Conservation (phyloP, 108 stramenopile genomes). For the Fistulifera pelliculosa region DNA sequence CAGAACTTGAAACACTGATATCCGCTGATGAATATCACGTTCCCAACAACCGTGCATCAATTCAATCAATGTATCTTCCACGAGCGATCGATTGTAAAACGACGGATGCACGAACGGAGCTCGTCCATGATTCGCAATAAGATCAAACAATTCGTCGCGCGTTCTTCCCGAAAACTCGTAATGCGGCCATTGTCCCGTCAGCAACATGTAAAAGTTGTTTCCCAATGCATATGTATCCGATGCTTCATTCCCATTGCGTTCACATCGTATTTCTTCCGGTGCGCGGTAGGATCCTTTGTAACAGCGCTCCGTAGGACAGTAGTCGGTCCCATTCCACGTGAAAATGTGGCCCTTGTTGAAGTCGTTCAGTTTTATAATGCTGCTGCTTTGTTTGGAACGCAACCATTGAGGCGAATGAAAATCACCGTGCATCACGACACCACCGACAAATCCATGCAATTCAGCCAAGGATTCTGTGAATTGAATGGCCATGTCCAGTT, state of each 20-base stretch:
- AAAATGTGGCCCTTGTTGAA: constrained; percentile 30
- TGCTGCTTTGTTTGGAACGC: constrained; percentile 28
- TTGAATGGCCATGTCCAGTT: constrained; percentile 44
- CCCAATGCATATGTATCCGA: constrained; percentile 41
- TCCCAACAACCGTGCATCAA: constrained; percentile 47
- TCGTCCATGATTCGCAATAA: background rate
- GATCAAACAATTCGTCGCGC: background rate
- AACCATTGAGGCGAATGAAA: constrained; percentile 77
- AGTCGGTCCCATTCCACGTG: background rate
- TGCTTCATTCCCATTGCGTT: constrained; percentile 6
- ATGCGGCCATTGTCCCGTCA: constrained; percentile 1
- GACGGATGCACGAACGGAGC: constrained; percentile 41
- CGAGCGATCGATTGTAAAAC: constrained; percentile 36
- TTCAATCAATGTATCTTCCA: constrained; percentile 38
- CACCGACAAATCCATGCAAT: constrained; percentile 49
- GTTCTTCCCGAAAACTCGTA: constrained; percentile 5
- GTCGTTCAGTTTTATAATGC: constrained; percentile 75
- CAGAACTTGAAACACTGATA: constrained; percentile 59
- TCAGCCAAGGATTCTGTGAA: constrained; percentile 60
- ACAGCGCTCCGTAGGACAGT: background rate
- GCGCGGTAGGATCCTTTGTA: constrained; percentile 29
- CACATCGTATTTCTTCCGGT: constrained; percentile 38
- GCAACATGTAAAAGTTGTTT: constrained; percentile 35
- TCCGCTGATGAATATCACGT: constrained; percentile 36
- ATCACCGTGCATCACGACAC: constrained; percentile 66